Conservation (phyloP, 345 rosid genomes). For the Eucalyptus curtisii region DNA sequence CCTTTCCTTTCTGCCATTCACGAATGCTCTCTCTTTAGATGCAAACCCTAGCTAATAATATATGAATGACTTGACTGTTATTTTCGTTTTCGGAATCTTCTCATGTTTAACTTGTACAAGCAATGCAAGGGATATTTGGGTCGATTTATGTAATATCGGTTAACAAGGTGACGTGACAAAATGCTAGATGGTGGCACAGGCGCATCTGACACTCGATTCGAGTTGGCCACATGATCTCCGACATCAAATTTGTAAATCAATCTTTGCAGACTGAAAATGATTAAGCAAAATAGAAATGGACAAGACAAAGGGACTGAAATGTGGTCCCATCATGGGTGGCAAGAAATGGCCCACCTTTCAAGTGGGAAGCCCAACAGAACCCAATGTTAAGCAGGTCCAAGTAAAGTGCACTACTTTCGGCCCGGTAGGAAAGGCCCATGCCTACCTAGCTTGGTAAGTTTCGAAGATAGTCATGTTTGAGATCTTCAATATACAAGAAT, state of each 20-base stretch:
- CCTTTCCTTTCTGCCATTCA: not conserved
- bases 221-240: not conserved
- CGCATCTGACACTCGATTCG: not conserved
- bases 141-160: not conserved
- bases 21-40: not conserved
- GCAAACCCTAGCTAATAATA: not conserved
- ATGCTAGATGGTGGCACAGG: not conserved
- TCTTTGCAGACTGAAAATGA: not conserved
- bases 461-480: not conserved
- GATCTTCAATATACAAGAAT: not conserved
- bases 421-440: not conserved
- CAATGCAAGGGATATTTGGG: not conserved
- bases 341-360: not conserved
- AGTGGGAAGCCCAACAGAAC: not conserved
- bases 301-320: not conserved
- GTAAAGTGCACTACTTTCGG: not conserved
- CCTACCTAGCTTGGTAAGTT: not conserved
- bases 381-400: not conserved
- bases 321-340: not conserved
- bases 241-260: not conserved
- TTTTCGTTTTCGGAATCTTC: not conserved
- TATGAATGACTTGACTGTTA: not conserved
- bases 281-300: not conserved
- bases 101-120: not conserved
- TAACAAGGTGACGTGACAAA: not conserved